Base-by-base conservation (phyloP, 2,329 filamentous ascomycete species). In the Cladosporium sp. region DNA sequence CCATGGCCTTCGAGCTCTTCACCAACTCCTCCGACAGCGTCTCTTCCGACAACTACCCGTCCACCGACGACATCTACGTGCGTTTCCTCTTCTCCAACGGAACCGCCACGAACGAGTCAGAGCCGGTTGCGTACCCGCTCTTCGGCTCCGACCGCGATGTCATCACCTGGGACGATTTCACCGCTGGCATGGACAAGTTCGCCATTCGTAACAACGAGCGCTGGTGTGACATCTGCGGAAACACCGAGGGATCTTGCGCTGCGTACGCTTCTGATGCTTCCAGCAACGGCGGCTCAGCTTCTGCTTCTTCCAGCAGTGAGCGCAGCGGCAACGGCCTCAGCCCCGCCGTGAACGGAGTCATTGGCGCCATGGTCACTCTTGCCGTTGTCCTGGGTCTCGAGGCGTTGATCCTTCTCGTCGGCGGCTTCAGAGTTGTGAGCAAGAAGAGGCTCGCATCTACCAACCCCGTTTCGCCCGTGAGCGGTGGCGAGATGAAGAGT, bases 161-260 rank as follows among this genome's bases (percentile, higher is more conserved):
- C 0, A 64, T 95, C 22, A 73, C 82, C 12, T 96, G 88, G 86
- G 69, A 66, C 11, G 80, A 83, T 13, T 95, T 95, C 69, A 75
- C 77, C 18, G 57, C 60, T 1, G 73, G 76, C 57, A 85, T 92
- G 74, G 67, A 71, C 58, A 77, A 80, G 59, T 84, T 93, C 57
- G 80, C 86, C 40, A 75, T 95, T 52, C 72, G 73, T n/a, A 75
- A 78, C 44, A 83, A 82, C 7, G 64, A 75, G 51, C 68, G 81
- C 49, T 95, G 89, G 89, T 96, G 89, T 71, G 64, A 67, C 1
- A 77, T 79, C 51, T 96, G 90, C 67, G 87, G 87, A 4, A 89
- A 88, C 70, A 79, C 77, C 0, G 85, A 82, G 0, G 85, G 83
- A 2, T 70, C 74, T 19, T 93, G 89, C 64, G 82, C 82, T 6